Evolutionary conservation across 2,329 filamentous ascomycete genomes (phyloP), one percentile per base, ranked within the genome.

Genomic region (Emergomyces pasteurianus): DNA sequence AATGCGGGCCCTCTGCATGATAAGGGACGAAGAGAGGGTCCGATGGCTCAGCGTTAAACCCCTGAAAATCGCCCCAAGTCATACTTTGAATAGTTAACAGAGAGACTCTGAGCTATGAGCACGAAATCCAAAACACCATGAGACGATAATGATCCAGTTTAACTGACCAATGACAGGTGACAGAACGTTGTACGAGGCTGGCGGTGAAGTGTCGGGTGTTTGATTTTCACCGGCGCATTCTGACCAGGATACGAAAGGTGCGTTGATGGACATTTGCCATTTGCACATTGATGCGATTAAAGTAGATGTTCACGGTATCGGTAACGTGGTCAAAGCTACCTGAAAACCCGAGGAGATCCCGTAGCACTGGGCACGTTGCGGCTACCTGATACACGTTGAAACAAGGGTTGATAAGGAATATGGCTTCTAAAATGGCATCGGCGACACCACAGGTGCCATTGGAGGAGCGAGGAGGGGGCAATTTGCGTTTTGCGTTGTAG

Each of bases 1-100:
- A 73, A 73, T 1, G 66, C 68, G 59, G 73, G 70, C 26, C 80
- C 74, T 59, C 80, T 0, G 67, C 68, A 65, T 86, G 83, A 69
- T 83, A 85, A 0, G 88, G 88, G 0, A 91, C 86, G 69, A 83
- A 89, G 68, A 89, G 86, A 1, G 85, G 83, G 58, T 84, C 80
- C 1, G 70, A 70, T 0, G 88, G 89, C 0, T 75, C 72, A 1
- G 72, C 70, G 64, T 85, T 81, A 77, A 92, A 92, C 0, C 89
- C 89, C 58, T 87, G 82, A 50, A 79, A 71, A 4, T 88, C 88
- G 61, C 83, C 83, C 84, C 85, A 92, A 0, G 87, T 92, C 85
- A 92, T 89, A 75, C 91, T 91, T 70, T 92, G 88, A 62, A 92
- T 85, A 0, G 81, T 81, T 7, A 90, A 76, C 1, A 92, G 77